Evolutionary conservation across 495 filamentous ascomycete genomes (phyloP).

Genomic region (Hyaloscypha hepaticicola): DNA sequence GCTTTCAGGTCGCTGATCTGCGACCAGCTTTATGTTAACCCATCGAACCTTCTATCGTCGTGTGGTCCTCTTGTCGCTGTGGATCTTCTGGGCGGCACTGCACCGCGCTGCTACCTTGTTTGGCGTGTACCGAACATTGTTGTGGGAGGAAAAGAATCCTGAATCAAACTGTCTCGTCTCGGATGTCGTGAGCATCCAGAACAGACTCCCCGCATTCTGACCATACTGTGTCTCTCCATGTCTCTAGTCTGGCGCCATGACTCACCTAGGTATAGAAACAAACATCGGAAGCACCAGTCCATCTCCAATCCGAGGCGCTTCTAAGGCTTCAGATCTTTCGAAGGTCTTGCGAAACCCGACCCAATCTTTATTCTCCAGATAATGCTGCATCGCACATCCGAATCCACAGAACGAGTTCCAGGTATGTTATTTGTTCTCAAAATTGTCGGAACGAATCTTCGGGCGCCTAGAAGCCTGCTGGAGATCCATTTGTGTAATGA

Average conservation of each 20-base stretch:
- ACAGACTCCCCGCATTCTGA: background rate
- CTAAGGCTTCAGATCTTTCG: background rate
- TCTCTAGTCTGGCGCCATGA: background rate
- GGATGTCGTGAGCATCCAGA: background rate
- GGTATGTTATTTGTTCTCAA: background rate
- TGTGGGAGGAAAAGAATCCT: background rate
- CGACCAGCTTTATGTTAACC: background rate
- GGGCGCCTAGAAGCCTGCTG: background rate
- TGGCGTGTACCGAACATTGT: background rate
- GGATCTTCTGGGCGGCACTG: background rate
- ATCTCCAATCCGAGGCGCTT: background rate
- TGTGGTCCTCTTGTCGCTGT: background rate
- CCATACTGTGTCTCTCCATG: background rate
- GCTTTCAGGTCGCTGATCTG: background rate
- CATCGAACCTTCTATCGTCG: background rate
- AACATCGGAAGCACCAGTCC: background rate
- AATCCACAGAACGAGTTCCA: background rate
- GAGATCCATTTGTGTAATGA: background rate
- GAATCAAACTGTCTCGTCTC: background rate
- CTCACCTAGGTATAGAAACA: background rate
- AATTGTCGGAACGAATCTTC: background rate
- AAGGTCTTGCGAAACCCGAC: background rate
- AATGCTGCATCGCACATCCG: background rate
- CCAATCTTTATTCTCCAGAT: background rate
- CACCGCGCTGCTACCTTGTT: background rate